Evolutionary conservation across 2,329 filamentous ascomycete genomes (phyloP), one percentile per base, ranked within the genome.

Genomic region (Aspergillus niger): DNA sequence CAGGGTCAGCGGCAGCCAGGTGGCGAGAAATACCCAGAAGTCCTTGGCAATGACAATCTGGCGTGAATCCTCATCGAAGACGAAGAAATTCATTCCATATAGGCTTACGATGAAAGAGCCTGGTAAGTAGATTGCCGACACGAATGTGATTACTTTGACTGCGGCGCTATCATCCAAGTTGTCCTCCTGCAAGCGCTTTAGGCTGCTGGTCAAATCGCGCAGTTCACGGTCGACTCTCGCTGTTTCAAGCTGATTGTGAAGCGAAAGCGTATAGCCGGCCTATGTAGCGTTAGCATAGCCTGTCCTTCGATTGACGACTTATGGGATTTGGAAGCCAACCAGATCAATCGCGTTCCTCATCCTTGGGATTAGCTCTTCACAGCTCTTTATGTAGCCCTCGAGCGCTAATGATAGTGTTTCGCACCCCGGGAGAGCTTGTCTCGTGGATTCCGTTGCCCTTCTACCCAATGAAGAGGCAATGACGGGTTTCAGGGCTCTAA

Each of bases 31-130:
- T 2, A 49, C 47, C 47, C 47, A 49, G 8, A 49, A 49, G 15
- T 49, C 47, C 24, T 49, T 49, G 24, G 47, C 47, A 28, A 49
- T 49, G 10, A 28, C 24, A 20, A 49, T 49, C 5, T 49, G 15
- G 15, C 47, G 47, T 6, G n/a, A 15, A 4, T 49, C 24, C 11
- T 30, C 22, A 17, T 49, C 24, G n/a, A 49, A 49, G 47, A n/a
- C 24, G 22, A 49, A 49, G 47, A 49, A 49, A 30, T 49, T 49
- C 47, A 49, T 49, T n/a, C 47, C 47, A 49, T 49, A 49, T n/a
- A 49, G 6, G 8, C 47, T 49, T 11, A 49, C 47, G 15, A 49
- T n/a, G 47, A 49, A 49, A n/a, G 47, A 49, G 8, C 47, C 47
- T 2, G 47, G 47, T 15, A 49, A 26, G 47, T 49, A 49, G 47